phyloP scores from a whole-genome alignment of 2,329 filamentous ascomycete species.

The Mollisia scopiformis region DNA sequence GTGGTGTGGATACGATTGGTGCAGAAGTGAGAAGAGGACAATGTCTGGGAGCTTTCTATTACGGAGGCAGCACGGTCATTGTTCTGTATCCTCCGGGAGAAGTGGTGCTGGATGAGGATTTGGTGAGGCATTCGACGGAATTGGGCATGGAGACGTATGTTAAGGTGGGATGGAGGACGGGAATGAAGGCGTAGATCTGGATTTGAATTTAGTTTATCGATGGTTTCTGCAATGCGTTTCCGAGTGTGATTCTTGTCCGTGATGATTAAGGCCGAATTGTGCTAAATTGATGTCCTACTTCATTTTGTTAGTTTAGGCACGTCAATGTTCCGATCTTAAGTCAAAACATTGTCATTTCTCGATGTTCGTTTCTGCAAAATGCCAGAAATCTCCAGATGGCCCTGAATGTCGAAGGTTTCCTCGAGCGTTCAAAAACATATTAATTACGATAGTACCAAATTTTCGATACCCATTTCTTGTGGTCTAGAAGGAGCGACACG shows the following conservation, averaged over 20 bases:
- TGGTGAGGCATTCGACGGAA: conserved; percentile 19
- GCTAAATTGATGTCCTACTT: not conserved
- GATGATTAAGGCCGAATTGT: not conserved
- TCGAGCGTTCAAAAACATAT: no score
- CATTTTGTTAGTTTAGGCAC: not conserved
- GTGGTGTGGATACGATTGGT: conserved; percentile 18
- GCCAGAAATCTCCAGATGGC: no score
- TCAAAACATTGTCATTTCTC: no score
- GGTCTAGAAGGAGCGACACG: no score
- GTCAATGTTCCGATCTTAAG: not conserved
- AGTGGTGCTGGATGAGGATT: conserved; percentile 19
- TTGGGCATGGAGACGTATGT: conserved; percentile 19
- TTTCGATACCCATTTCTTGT: no score
- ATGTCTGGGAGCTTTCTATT: conserved; percentile 23
- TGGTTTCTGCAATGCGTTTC: not conserved
- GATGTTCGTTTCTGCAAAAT: no score
- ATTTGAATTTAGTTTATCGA: not conserved
- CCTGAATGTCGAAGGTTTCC: no score
- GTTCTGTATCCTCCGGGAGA: conserved; percentile 23
- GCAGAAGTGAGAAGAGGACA: conserved; percentile 19
- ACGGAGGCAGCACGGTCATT: conserved; percentile 23
- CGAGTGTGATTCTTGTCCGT: not conserved
- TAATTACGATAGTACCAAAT: no score
- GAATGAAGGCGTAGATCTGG: conserved; percentile 14
- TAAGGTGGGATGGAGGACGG: conserved; percentile 23